These are phyloP conservation scores for Urtica urens DNA, from an alignment of 306 rosid species.

Conservation along the genomic window DNA sequence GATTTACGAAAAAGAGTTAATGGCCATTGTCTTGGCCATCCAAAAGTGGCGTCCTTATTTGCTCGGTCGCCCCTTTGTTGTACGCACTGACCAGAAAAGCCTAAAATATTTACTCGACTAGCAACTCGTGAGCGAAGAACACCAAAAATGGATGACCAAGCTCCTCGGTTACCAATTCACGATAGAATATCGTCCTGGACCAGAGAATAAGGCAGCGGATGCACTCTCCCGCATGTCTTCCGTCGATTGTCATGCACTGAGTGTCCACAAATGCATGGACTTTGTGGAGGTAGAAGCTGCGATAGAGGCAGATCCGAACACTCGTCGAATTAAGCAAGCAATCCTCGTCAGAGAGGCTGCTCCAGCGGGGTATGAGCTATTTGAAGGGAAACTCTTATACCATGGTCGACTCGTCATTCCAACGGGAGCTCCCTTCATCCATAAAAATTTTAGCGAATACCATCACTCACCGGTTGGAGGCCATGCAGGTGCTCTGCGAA, in stretches of 20 bases:
- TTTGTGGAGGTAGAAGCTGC: no score
- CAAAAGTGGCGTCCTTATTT: no score
- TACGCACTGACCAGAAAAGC: background rate
- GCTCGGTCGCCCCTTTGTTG: no score
- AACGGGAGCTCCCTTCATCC: background rate
- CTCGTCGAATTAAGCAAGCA: no score
- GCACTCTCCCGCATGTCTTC: background rate
- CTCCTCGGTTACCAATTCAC: background rate
- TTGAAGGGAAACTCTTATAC: background rate
- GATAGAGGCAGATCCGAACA: no score
- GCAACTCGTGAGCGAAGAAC: background rate
- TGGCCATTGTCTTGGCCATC: no score
- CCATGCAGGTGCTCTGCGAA: background rate
- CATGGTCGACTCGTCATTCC: background rate
- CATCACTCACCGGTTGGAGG: background rate
- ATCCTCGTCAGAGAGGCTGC: no score
- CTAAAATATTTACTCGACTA: background rate
- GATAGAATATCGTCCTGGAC: no score
- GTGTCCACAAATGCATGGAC: no score
- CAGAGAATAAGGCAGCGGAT: background rate
- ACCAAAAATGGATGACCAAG: constrained; percentile 1
- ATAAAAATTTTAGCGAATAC: background rate
- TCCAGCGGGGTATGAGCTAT: background rate
- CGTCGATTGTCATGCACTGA: no score
- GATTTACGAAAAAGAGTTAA: background rate